Conservation (phyloP, 2,329 filamentous ascomycete genomes). For the Exserohilum rostratum region DNA sequence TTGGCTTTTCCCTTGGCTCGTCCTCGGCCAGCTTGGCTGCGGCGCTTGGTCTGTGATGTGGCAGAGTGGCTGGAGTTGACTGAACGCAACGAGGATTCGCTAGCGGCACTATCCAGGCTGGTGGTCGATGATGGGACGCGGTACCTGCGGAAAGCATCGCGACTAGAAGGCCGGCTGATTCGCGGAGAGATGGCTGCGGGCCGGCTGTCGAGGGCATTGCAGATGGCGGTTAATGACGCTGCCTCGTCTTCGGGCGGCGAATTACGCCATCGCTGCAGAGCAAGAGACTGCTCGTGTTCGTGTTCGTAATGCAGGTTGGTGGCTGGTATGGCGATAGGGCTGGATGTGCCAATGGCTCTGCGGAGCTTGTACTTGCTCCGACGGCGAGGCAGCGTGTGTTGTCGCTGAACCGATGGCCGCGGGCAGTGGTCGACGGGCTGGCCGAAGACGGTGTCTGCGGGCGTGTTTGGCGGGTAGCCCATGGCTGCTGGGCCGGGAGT, state of each 20-base stretch:
- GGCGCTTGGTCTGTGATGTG: conserved; percentile 53
- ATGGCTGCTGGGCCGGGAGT: background rate
- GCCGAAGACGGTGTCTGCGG: background rate
- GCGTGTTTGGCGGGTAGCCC: background rate
- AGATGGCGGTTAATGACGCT: conserved; percentile 66
- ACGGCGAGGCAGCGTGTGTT: conserved; percentile 23
- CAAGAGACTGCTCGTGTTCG: conserved; percentile 21
- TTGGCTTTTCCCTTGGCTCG: conserved; percentile 11
- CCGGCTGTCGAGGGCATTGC: conserved; percentile 57
- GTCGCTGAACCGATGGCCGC: conserved; percentile 4
- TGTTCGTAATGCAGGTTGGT: background rate
- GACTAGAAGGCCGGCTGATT: conserved; percentile 30
- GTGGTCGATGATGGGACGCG: conserved; percentile 54
- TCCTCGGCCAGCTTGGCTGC: conserved; percentile 11
- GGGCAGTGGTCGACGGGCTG: background rate
- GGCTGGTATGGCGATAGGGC: conserved; percentile 17
- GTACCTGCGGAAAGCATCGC: conserved; percentile 34
- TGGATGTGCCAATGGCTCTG: conserved; percentile 8
- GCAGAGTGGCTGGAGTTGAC: conserved; percentile 51
- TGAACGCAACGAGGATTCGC: conserved; percentile 54
- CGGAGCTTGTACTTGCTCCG: conserved; percentile 25
- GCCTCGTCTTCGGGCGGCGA: conserved; percentile 71
- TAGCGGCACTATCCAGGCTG: conserved; percentile 52
- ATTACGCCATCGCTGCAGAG: conserved; percentile 69
- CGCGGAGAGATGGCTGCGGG: conserved; percentile 11